These are phyloP conservation scores for Hysterangium stoloniferum DNA, from an alignment of 768 basidiomycete species.

Conservation along the genomic window DNA sequence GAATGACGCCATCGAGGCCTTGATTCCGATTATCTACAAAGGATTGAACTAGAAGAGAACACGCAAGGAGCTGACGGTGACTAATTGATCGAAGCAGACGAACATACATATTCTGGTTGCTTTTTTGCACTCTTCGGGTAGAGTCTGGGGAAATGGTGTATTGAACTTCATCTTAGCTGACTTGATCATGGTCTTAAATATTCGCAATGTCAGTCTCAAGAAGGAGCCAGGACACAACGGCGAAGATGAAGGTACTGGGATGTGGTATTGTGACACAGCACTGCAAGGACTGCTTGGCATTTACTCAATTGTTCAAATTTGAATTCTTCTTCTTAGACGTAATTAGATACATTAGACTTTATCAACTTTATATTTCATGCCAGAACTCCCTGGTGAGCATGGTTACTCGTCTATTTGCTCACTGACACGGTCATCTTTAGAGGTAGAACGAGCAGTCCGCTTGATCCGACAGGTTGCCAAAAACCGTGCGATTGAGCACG, in stretches of 20 bases:
- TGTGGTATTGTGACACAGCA: no score
- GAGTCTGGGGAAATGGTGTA: slow-evolving; percentile 44
- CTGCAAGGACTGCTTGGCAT: no score
- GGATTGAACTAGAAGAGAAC: slow-evolving; percentile 51
- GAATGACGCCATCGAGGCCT: slow-evolving; percentile 75
- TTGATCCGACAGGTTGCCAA: slow-evolving; percentile 44
- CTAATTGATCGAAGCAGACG: neutral
- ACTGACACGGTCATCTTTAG: slow-evolving; percentile 27
- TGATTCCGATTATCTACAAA: slow-evolving; percentile 79
- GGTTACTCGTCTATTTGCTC: neutral
- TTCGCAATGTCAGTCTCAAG: no score
- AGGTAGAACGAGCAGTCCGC: slow-evolving; percentile 61
- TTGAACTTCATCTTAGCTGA: slow-evolving; percentile 46
- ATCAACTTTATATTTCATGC: no score
- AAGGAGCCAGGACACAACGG: no score
- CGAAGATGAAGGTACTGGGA: no score
- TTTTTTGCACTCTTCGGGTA: slow-evolving; percentile 81
- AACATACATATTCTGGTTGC: slow-evolving; percentile 77
- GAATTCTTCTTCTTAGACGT: no score
- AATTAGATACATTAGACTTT: no score
- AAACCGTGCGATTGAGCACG: slow-evolving; percentile 45
- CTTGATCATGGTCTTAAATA: no score
- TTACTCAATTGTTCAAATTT: no score
- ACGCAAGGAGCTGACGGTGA: neutral
- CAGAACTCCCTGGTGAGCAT: slow-evolving; percentile 45